Percentiles rank a stretch among this genome's conserved stretches.
Evolutionary conservation across 2,329 filamentous ascomycete species (phyloP).

Genomic region (Scytalidium lignicola): DNA sequence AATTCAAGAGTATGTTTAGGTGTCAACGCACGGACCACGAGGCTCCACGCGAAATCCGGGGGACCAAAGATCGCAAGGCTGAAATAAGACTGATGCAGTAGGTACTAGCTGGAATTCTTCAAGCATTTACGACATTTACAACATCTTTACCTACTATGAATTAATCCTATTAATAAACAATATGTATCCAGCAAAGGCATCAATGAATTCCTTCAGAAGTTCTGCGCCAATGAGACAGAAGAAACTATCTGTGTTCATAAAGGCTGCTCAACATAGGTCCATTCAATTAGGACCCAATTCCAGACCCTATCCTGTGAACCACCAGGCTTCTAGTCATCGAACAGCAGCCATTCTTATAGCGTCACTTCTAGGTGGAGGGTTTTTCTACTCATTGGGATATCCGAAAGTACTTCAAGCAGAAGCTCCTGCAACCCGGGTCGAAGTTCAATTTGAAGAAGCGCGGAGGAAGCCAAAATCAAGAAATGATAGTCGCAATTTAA

Average conservation of each 20-base stretch:
- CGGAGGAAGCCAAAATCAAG: constrained; percentile 52
- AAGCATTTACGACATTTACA: not conserved
- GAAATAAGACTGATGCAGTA: not conserved
- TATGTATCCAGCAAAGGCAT: not conserved
- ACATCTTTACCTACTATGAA: not conserved
- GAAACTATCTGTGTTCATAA: not conserved
- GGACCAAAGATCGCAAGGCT: not conserved
- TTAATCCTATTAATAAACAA: not conserved
- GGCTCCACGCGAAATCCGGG: not conserved
- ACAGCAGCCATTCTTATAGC: constrained; percentile 16
- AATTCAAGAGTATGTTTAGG: not conserved
- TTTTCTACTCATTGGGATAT: constrained; percentile 20
- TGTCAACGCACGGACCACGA: not conserved
- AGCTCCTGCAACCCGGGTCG: constrained; percentile 32
- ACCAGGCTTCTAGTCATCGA: not conserved
- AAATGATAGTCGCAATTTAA: constrained; percentile 68
- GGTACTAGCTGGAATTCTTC: not conserved
- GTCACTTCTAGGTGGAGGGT: constrained; percentile 16
- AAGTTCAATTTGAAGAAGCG: constrained; percentile 64
- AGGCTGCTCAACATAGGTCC: not conserved
- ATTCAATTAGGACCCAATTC: not conserved
- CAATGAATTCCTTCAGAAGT: not conserved
- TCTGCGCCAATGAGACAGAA: not conserved
- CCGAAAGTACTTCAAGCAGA: constrained; percentile 22
- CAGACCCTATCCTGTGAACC: not conserved